These are phyloP conservation scores for Fusarium denticulatum DNA, from an alignment of 2,329 filamentous ascomycete species.

Conservation along the genomic window DNA sequence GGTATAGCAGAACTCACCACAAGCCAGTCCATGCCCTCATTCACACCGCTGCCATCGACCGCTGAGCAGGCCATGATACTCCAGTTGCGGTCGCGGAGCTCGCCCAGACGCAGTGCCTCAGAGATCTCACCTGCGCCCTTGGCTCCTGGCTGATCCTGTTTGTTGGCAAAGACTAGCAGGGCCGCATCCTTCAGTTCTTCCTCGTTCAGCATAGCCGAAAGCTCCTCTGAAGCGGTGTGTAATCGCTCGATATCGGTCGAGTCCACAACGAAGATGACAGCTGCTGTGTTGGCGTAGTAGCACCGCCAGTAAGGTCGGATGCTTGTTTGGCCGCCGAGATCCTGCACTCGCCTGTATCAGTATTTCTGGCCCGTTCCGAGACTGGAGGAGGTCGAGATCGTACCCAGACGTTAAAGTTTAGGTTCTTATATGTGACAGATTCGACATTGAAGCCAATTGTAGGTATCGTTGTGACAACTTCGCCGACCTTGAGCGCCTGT, in stretches of 20 bases:
- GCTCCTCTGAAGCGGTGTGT: slow-evolving; percentile 90
- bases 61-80: slow-evolving; percentile 98
- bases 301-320: slow-evolving; percentile 99
- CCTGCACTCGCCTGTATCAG: slow-evolving; percentile 57
- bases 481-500: slow-evolving; percentile 79
- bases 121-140: slow-evolving; percentile 97
- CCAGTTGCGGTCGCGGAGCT: slow-evolving; percentile 97
- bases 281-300: slow-evolving; percentile 98
- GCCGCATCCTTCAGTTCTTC: slow-evolving; percentile 95
- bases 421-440: slow-evolving; percentile 96
- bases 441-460: slow-evolving; percentile 99
- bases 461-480: slow-evolving; percentile 98
- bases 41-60: slow-evolving; percentile 92
- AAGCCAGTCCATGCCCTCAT: slow-evolving; percentile 99
- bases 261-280: slow-evolving; percentile 98
- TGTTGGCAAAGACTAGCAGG: slow-evolving; percentile 96
- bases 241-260: slow-evolving; percentile 96
- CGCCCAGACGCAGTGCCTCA: slow-evolving; percentile 87
- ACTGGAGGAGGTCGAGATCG: slow-evolving; percentile 42
- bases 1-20: slow-evolving; percentile 68
- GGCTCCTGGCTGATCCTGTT: slow-evolving; percentile 97
- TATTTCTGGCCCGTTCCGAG: not conserved
- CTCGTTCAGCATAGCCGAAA: slow-evolving; percentile 95
- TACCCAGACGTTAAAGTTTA: slow-evolving; percentile 99
- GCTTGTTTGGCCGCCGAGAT: slow-evolving; percentile 96